Percentiles rank a stretch among this genome's conserved stretches.
phyloP scores from a whole-genome alignment of 345 rosid species.

The Diplotaxis tenuifolia region DNA sequence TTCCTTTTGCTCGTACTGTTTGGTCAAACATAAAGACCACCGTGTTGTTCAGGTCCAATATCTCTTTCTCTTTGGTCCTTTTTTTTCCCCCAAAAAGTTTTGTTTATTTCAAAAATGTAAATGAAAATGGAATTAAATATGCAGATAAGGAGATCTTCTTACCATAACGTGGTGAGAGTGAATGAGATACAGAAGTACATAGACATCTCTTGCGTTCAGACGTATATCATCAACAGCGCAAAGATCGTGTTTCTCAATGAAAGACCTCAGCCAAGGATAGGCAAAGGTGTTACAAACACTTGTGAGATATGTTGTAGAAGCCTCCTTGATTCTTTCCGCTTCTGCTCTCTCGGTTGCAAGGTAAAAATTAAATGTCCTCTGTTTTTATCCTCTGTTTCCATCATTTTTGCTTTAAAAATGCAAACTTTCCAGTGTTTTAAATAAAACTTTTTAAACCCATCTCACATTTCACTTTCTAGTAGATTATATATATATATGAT shows the following conservation, averaged over 20 bases:
- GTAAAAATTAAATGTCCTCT: conserved; percentile 3
- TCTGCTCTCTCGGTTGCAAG: conserved; percentile 95
- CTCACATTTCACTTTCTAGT: background rate
- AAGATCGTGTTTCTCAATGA: conserved; percentile 84
- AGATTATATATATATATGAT: background rate
- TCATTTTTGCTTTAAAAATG: background rate
- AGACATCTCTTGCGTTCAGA: conserved; percentile 82
- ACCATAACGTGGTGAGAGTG: conserved; percentile 93
- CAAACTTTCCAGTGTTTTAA: background rate
- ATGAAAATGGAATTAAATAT: background rate
- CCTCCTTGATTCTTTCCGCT: conserved; percentile 87
- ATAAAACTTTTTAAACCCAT: background rate
- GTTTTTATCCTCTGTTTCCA: background rate
- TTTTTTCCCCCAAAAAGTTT: background rate
- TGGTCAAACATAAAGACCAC: conserved; percentile 66
- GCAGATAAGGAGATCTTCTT: conserved; percentile 91
- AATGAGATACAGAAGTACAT: conserved; percentile 84
- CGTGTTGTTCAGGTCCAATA: conserved; percentile 63
- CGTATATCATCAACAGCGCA: conserved; percentile 90
- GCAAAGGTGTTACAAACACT: conserved; percentile 90
- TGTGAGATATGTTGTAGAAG: conserved; percentile 86
- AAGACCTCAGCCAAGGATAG: conserved; percentile 91
- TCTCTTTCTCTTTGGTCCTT: background rate
- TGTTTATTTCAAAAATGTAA: background rate
- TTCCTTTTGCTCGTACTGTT: conserved; percentile 81